Evolutionary conservation across 805 yeast species (phyloP).

Genomic region (Blastobotrys robertii): DNA sequence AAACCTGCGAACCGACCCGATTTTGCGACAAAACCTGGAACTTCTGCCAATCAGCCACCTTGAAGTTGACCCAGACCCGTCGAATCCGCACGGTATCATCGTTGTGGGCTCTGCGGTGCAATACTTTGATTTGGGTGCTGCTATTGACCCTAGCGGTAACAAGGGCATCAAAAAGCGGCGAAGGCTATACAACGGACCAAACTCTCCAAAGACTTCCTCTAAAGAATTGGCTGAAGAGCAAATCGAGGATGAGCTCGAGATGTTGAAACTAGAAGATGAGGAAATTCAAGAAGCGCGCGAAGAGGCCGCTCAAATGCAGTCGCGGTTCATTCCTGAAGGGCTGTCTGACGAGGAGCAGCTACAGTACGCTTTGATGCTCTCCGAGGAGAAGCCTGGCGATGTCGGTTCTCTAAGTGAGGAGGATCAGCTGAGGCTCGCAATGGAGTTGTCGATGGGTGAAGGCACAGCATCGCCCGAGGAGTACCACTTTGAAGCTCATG

Average conservation of each 20-base stretch:
- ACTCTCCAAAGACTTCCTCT: background rate
- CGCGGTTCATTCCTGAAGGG: conserved; percentile 9
- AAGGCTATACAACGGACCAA: conserved; percentile 2
- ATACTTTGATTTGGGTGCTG: conserved; percentile 24
- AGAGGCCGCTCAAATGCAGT: conserved; percentile 5
- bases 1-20: conserved; percentile 15
- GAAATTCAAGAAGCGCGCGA: conserved; percentile 11
- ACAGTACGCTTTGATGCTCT: conserved; percentile 25
- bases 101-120: conserved; percentile 21
- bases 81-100: conserved; percentile 21
- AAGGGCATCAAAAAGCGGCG: conserved; percentile 15
- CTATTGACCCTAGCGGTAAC: conserved; percentile 10
- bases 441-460: too few species aligned
- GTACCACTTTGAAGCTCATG: too few species aligned
- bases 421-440: too few species aligned
- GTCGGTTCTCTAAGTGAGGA: too few species aligned
- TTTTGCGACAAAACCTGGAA: background rate
- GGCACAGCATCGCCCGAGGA: too few species aligned
- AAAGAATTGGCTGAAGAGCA: conserved; percentile 16
- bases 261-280: conserved; percentile 18
- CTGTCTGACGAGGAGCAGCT: conserved; percentile 26
- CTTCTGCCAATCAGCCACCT: conserved; percentile 21
- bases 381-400: conserved; percentile 12
- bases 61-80: conserved; percentile 22
- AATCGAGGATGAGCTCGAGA: conserved; percentile 17